These are phyloP conservation scores for Lachancea fermentati DNA, from an alignment of 805 yeast species.

Conservation along the genomic window DNA sequence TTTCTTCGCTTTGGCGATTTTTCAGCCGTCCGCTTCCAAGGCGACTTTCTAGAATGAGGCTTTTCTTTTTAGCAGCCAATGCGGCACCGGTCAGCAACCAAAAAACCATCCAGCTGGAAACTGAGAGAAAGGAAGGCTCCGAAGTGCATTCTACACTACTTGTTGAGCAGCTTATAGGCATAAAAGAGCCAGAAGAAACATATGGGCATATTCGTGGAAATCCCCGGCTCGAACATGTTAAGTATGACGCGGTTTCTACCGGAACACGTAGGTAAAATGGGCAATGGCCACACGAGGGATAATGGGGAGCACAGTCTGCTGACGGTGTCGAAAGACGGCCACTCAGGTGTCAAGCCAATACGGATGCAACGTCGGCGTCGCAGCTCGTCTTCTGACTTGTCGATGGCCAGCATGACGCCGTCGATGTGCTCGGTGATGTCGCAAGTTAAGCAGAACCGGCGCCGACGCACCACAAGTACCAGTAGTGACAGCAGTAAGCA, in stretches of 20 bases:
- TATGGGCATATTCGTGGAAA: not conserved
- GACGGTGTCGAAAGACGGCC: not conserved
- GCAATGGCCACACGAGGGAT: not conserved
- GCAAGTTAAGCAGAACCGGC: slow-evolving; percentile 12
- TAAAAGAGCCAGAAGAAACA: not conserved
- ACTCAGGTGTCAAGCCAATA: not conserved
- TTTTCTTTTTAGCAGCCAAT: not conserved
- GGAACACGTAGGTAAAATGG: not conserved
- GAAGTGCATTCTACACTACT: not conserved
- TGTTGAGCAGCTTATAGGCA: not conserved
- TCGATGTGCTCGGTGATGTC: slow-evolving; percentile 25
- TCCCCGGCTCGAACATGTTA: not conserved
- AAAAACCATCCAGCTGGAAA: not conserved
- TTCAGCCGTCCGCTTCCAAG: not conserved
- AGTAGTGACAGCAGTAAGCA: not conserved
- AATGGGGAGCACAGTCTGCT: not conserved
- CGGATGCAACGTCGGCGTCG: not conserved
- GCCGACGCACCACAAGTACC: not conserved
- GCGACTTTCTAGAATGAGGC: not conserved
- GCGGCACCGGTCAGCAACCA: not conserved
- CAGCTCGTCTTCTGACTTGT: not conserved
- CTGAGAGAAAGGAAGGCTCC: not conserved
- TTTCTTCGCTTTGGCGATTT: not conserved
- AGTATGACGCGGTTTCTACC: not conserved
- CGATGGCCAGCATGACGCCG: slow-evolving; percentile 16